Conservation (phyloP, 441 rosid genomes). For the Croton setiger region DNA sequence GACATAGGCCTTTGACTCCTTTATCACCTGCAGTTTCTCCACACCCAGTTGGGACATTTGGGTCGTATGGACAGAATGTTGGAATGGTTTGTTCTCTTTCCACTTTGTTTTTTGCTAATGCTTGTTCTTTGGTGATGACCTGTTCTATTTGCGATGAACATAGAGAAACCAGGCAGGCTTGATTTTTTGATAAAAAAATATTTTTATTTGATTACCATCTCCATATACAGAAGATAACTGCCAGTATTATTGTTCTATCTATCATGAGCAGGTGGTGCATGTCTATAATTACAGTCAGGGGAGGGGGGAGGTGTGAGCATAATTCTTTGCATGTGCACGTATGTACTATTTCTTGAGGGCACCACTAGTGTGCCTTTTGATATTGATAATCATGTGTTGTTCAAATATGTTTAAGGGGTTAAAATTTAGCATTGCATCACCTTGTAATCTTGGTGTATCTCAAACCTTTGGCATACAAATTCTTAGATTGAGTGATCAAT, state of each 20-base stretch:
- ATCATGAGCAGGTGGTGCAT: neutral
- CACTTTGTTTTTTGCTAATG: slow-evolving; percentile 3
- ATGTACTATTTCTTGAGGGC: neutral
- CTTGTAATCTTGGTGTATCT: neutral
- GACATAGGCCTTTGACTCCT: slow-evolving; percentile 52
- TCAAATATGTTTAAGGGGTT: neutral
- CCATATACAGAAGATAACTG: neutral
- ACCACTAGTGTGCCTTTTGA: neutral
- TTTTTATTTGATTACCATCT: neutral
- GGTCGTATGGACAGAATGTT: slow-evolving; percentile 56
- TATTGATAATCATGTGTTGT: neutral
- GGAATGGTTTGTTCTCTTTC: slow-evolving; percentile 48
- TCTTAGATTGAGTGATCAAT: neutral
- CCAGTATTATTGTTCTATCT: neutral
- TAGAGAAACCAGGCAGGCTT: neutral
- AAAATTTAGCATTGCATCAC: neutral
- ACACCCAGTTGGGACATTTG: slow-evolving; percentile 61
- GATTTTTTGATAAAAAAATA: neutral
- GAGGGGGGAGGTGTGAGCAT: neutral
- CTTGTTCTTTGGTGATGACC: neutral
- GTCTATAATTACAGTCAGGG: neutral
- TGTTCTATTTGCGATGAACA: neutral
- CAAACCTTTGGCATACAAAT: neutral
- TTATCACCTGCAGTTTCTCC: slow-evolving; percentile 51
- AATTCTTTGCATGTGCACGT: neutral